phyloP scores from a whole-genome alignment of 352 stramenopile genomes.

The Phytophthora pinifolia region DNA sequence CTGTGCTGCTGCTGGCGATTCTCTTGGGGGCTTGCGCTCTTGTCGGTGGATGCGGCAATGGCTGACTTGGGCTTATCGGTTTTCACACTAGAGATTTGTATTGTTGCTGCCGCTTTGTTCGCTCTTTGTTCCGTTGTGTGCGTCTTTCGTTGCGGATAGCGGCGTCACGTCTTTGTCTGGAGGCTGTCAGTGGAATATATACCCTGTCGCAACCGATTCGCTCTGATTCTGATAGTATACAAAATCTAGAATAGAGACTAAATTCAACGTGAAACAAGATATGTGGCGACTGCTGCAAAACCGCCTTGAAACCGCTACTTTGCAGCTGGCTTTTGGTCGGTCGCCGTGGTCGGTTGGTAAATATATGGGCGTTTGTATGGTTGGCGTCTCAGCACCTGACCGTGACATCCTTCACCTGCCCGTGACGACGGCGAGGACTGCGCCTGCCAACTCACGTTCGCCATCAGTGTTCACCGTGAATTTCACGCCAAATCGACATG shows the following conservation, averaged over 20 bases:
- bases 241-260: too few species aligned
- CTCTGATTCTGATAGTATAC: too few species aligned
- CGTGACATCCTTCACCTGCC: too few species aligned
- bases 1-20: background rate
- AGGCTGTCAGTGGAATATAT: background rate
- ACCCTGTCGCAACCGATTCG: background rate
- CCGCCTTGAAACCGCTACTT: too few species aligned
- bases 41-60: constrained; percentile 16
- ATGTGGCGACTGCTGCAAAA: too few species aligned
- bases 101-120: constrained; percentile 31
- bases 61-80: too few species aligned
- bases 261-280: too few species aligned
- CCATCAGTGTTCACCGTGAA: background rate
- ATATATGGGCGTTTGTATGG: constrained; percentile 29
- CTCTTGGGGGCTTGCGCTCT: constrained; percentile 4
- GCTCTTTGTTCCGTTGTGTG: constrained; percentile 29
- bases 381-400: constrained; percentile 11
- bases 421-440: too few species aligned
- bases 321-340: constrained; percentile 13
- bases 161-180: background rate
- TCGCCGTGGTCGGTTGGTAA: constrained; percentile 27
- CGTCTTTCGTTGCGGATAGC: constrained; percentile 21
- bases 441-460: too few species aligned
- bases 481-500: too few species aligned
- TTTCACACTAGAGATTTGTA: too few species aligned